phyloP scores from a whole-genome alignment of 2,329 filamentous ascomycete genomes.

The Colletotrichum coccodes region DNA sequence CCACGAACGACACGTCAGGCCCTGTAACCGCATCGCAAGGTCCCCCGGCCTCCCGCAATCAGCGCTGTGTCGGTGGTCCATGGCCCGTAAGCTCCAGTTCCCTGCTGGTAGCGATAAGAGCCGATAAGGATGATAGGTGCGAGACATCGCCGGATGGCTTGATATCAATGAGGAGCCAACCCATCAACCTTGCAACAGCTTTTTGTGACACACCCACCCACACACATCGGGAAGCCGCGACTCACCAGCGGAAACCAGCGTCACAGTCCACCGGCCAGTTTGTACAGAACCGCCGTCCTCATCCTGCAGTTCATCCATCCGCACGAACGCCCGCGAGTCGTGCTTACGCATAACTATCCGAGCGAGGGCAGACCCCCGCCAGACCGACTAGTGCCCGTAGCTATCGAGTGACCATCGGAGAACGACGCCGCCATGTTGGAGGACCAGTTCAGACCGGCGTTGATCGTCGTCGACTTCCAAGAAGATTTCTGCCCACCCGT shows the following conservation, averaged over 20 bases:
- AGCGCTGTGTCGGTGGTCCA: background rate
- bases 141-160: background rate
- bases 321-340: background rate
- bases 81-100: background rate
- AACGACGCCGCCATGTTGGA: conserved; percentile 34
- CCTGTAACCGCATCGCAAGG: background rate
- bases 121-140: background rate
- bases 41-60: background rate
- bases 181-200: background rate
- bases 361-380: background rate
- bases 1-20: background rate
- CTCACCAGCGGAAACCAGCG: background rate
- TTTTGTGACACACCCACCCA: background rate
- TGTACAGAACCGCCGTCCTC: background rate
- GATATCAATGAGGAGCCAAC: background rate
- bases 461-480: conserved; percentile 87
- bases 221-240: background rate
- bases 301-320: background rate
- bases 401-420: background rate
- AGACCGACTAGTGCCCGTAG: background rate
- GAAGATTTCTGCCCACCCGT: conserved; percentile 96
- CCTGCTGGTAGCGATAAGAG: background rate
- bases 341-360: background rate
- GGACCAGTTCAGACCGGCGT: conserved; percentile 56
- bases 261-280: background rate